Evolutionary conservation across 805 yeast genomes (phyloP).

Genomic region (Zygoascus ofunaensis): DNA sequence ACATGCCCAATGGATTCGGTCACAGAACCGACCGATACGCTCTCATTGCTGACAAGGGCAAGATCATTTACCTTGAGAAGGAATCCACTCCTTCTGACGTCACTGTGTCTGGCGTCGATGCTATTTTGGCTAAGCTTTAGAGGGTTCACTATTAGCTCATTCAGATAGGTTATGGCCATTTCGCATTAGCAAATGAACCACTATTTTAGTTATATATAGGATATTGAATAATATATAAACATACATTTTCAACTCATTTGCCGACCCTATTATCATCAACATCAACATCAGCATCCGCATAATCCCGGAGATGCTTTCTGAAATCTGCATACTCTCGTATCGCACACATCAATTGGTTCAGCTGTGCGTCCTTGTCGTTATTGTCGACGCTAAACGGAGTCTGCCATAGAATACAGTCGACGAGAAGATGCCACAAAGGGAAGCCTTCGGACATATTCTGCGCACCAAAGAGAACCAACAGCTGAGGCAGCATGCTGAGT

Average conservation of each 20-base stretch:
- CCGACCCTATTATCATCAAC: too few species aligned
- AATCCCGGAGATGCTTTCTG: background rate
- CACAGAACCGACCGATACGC: slow-evolving; percentile 65
- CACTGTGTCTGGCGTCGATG: slow-evolving; percentile 38
- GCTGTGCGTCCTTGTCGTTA: background rate
- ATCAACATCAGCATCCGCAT: too few species aligned
- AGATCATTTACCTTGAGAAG: slow-evolving; percentile 41
- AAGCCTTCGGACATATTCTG: slow-evolving; percentile 1
- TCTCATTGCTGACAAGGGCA: slow-evolving; percentile 52
- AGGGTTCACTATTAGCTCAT: too few species aligned
- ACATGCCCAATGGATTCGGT: slow-evolving; percentile 46
- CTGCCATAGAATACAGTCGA: background rate
- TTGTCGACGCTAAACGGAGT: background rate
- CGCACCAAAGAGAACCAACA: slow-evolving; percentile 6
- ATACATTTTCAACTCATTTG: too few species aligned
- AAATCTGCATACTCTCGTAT: background rate
- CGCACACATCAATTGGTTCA: background rate
- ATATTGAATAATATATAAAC: too few species aligned
- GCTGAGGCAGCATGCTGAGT: slow-evolving; percentile 1
- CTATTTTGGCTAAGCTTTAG: slow-evolving; percentile 27
- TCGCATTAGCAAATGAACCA: too few species aligned
- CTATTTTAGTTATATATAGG: too few species aligned
- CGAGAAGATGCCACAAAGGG: background rate
- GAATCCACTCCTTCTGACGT: slow-evolving; percentile 37
- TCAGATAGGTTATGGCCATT: too few species aligned